These are phyloP conservation scores for Aspergillus pseudotamarii DNA, from an alignment of 2,329 filamentous ascomycete genomes.

Conservation along the genomic window DNA sequence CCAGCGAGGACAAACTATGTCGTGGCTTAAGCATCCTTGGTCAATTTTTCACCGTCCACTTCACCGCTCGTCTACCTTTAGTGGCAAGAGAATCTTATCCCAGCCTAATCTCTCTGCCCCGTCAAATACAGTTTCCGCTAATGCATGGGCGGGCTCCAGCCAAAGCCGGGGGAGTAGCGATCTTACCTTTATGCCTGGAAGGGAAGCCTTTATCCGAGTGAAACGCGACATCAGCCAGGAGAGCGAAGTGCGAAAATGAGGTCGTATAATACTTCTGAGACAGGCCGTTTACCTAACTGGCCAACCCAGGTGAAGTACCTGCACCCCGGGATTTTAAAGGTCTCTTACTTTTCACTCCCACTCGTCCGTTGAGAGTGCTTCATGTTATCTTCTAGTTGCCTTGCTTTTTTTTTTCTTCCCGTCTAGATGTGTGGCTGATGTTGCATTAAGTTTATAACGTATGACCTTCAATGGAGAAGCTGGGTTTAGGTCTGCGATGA, in stretches of 20 bases:
- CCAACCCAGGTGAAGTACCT: not conserved
- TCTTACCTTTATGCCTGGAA: conserved; percentile 11
- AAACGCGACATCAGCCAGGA: conserved; percentile 39
- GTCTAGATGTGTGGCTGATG: not conserved
- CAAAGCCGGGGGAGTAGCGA: conserved; percentile 30
- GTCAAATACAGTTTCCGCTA: conserved; percentile 32
- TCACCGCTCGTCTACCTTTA: conserved; percentile 1
- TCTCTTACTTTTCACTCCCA: not conserved
- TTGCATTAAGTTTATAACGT: not conserved
- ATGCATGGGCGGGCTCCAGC: conserved; percentile 35
- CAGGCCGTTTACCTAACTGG: not conserved
- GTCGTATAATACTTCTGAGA: not conserved
- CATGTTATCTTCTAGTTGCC: not conserved
- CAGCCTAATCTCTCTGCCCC: conserved; percentile 22
- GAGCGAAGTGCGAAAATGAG: conserved; percentile 29
- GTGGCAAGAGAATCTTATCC: conserved; percentile 13
- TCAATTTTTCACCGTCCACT: conserved; percentile 18
- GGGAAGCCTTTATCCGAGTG: conserved; percentile 32
- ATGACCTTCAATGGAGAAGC: not conserved
- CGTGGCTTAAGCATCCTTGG: conserved; percentile 18
- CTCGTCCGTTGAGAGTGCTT: not conserved
- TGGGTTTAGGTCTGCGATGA: not conserved
- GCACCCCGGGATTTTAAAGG: not conserved
- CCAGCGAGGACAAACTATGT: conserved; percentile 2
- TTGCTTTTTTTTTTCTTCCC: not conserved